Evolutionary conservation across 2,329 filamentous ascomycete species (phyloP), one percentile per base, ranked within the genome.

Genomic region (Beauveria scarabaeidicola): DNA sequence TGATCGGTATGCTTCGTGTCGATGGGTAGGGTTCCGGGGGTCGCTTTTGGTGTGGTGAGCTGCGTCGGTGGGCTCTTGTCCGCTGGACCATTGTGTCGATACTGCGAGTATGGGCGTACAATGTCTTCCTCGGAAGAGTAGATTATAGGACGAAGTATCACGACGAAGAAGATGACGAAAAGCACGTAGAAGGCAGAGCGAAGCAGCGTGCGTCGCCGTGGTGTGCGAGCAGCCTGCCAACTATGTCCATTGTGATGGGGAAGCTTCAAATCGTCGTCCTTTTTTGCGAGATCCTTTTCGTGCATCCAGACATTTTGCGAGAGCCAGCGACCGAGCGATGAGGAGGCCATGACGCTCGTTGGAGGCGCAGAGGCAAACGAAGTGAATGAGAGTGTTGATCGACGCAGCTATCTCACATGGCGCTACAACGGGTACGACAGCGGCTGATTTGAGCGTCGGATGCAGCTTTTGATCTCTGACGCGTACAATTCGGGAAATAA

Each of bases 221-320:
- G 77, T 13, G 73, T 69, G 21, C 76, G 74, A 8, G 76, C 67
- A 21, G 69, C 63, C 60, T 74, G 72, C 78, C 79, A 81, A 25
- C 63, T 72, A 70, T 52, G 59, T 54, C 23, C 63, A 61, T 63
- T 64, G 68, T 61, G 64, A 63, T 63, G 62, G 62, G 60, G 59
- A 19, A 59, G 50, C 40, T 59, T 59, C 8, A 78, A 75, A 68
- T 85, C 82, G 68, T 85, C 82, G 68, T 84, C 77, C 71, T 83
- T 85, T 71, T 85, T 85, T 55, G 77, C 79, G 69, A 82, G 72
- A 65, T 82, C 80, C 65, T 82, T 81, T 64, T 83, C 78, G 66
- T 73, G 77, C 61, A 77, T 69, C 70, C 80, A 81, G 58, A 79
- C 69, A 61, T 74, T 70, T 52, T 69, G 67, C 59, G 66, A 61